Conservation (phyloP, 306 rosid genomes). For the Quercus parvula region DNA sequence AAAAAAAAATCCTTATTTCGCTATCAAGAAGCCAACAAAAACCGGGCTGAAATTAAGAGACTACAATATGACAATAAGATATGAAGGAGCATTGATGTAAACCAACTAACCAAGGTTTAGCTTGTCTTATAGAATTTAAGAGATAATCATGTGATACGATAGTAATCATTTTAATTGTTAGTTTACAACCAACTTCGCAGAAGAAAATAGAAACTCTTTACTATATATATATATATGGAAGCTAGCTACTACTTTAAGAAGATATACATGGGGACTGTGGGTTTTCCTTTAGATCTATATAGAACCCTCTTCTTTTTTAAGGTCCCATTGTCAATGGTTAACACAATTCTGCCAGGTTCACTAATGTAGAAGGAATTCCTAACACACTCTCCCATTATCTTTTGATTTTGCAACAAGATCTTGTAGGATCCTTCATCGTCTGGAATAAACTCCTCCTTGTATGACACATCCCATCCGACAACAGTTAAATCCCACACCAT, state of each 20-base stretch:
- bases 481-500: constrained; percentile 78
- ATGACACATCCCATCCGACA: constrained; percentile 81
- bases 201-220: neutral
- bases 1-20: no score
- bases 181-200: neutral
- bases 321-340: constrained; percentile 59
- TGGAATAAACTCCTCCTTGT: constrained; percentile 89
- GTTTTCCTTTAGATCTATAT: constrained; percentile 60
- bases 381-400: constrained; percentile 45
- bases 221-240: neutral
- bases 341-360: constrained; percentile 78
- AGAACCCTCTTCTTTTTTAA: constrained; percentile 60
- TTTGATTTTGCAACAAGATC: constrained; percentile 62
- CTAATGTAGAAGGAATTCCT: constrained; percentile 75
- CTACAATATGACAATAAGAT: no score
- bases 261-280: constrained; percentile 64
- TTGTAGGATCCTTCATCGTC: constrained; percentile 84
- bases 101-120: no score
- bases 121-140: no score
- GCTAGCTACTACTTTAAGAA: constrained; percentile 16
- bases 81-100: no score
- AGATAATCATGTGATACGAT: no score
- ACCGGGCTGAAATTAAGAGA: no score
- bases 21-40: no score
- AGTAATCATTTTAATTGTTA: no score